A percentile compares a stretch with the other conserved stretches of the same genome.
Evolutionary conservation across 345 rosid species (phyloP).

Genomic region (Capsella bursapastoris): DNA sequence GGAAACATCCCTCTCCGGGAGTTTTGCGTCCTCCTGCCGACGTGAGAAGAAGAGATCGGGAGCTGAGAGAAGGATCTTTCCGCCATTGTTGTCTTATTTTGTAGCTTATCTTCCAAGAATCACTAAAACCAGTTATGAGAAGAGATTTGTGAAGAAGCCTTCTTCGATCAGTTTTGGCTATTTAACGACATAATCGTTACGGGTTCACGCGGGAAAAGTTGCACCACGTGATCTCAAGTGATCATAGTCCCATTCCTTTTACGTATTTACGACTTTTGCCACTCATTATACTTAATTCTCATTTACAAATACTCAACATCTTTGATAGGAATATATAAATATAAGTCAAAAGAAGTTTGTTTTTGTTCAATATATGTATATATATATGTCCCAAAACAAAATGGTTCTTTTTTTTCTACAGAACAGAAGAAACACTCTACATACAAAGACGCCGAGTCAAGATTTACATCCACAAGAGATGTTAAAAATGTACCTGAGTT

Average conservation of each 20-base stretch:
- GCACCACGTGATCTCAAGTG: constrained; percentile 22
- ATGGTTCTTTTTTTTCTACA: constrained; percentile 31
- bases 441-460: constrained; percentile 46
- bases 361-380: constrained; percentile 22
- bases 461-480: constrained; percentile 48
- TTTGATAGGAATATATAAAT: not conserved
- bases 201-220: constrained; percentile 35
- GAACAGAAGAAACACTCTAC: constrained; percentile 42
- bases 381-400: constrained; percentile 35
- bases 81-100: constrained; percentile 38
- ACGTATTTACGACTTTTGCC: constrained; percentile 22
- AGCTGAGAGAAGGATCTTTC: constrained; percentile 44
- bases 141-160: constrained; percentile 22
- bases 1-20: constrained; percentile 35
- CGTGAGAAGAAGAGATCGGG: constrained; percentile 47
- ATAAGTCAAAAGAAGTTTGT: constrained; percentile 2
- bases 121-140: not conserved
- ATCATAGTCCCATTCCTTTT: not conserved
- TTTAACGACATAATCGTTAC: constrained; percentile 21
- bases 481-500: constrained; percentile 29
- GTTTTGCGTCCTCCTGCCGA: constrained; percentile 37
- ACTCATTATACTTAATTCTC: not conserved
- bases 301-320: not conserved
- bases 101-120: constrained; percentile 25
- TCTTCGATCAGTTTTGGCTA: constrained; percentile 9